A percentile compares a stretch with the other conserved stretches of the same genome.
Conservation (phyloP, 148 eudicot genomes). For the Cornus controversa region DNA sequence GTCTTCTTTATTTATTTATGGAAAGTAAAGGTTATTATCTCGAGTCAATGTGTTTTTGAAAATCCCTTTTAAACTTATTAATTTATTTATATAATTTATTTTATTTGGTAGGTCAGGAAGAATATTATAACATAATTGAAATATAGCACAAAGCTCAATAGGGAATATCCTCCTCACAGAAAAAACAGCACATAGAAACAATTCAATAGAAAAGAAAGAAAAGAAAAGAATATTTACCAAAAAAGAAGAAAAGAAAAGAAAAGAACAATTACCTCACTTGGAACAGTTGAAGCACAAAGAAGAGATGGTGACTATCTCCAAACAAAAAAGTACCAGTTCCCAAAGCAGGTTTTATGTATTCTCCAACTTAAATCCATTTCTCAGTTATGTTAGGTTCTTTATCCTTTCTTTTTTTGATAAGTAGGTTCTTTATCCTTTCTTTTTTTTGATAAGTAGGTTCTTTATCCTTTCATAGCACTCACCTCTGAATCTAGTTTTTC, state of each 20-base stretch:
- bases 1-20: too few species aligned
- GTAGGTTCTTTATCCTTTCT: conserved; percentile 3
- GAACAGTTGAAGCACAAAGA: too few species aligned
- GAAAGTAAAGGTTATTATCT: too few species aligned
- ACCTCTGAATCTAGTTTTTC: background rate
- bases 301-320: background rate
- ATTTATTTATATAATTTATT: too few species aligned
- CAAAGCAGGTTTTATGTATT: conserved; percentile 9
- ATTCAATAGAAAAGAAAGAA: background rate
- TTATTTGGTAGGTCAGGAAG: background rate
- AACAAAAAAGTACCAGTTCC: background rate
- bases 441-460: too few species aligned
- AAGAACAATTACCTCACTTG: background rate
- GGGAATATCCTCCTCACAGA: background rate
- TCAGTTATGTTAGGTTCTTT: too few species aligned
- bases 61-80: too few species aligned
- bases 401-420: too few species aligned
- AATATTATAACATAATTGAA: background rate
- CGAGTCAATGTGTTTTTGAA: too few species aligned
- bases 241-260: background rate
- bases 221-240: too few species aligned
- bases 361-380: background rate
- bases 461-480: background rate
- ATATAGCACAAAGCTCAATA: background rate
- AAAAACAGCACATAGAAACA: too few species aligned